Base-by-base conservation (phyloP, 1,139 yeast species). In the Yarrowia galli region DNA sequence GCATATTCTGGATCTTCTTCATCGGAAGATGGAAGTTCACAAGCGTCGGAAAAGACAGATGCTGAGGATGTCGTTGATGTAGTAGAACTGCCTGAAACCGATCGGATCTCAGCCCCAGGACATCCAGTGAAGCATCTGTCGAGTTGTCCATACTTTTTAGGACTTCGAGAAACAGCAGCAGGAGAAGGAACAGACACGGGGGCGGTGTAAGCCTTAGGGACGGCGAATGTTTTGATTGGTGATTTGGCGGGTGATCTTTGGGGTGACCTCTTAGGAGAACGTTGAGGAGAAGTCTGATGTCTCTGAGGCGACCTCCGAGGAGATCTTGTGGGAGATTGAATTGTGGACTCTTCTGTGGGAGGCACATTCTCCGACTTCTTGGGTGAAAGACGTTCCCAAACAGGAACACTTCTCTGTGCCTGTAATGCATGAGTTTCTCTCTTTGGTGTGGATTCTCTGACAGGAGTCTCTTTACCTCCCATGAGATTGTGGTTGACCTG, bases 11-110 rank as follows among this genome's bases (percentile, higher is more conserved):
- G 56, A 15, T 61, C 66, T 7, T 61, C 66, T 23, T 61, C 66
- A 3, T 48, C 56, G 77, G 71, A 73, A 74, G 68, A 80, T 75
- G 23, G 81, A 76, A 63, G 75, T 78, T 32, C 72, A 75, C 9
- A 74, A 3, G 32, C 10, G 35, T 56, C 63, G 15, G 63, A 56
- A 13, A 56, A 56, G 7, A 56, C 28, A 8, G 63, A 56, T 3
- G 16, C 38, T 3, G 48, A 25, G 1, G 64, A 42, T 15, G 49
- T 20, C 5, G 46, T n/a, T 0, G 64, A 58, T 16, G 32, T 15
- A 1, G 38, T 20, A 3, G 64, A 58, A 8, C 51, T 43, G 36
- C 64, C 64, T 3, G 64, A 58, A 16, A 58, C 42, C 5, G 64
- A 58, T 3, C 64, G n/a, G 20, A 43, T 42, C 9, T 58, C 51